phyloP scores from a whole-genome alignment of 345 rosid genomes.

The Carallia pectinifolia region DNA sequence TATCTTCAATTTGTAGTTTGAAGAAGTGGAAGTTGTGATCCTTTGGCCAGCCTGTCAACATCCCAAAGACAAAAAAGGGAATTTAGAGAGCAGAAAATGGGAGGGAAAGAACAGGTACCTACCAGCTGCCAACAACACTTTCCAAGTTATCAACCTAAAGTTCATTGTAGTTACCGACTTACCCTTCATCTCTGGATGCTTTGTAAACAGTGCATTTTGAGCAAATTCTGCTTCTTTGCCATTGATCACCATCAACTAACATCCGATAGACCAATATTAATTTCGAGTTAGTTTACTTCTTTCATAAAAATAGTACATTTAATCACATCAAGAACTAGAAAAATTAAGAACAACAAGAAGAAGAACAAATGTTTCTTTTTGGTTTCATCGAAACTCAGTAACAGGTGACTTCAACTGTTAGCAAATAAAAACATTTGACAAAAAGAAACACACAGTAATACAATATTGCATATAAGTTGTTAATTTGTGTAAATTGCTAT shows the following conservation, averaged over 20 bases:
- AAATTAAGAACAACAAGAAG: too few species aligned
- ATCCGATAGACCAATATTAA: constrained; percentile 4
- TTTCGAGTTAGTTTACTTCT: not conserved
- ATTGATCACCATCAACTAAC: constrained; percentile 49
- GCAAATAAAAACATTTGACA: too few species aligned
- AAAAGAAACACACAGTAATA: too few species aligned
- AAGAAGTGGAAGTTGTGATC: constrained; percentile 20
- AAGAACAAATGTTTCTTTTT: too few species aligned
- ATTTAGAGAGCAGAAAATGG: not conserved
- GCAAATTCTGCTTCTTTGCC: constrained; percentile 58
- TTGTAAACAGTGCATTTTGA: constrained; percentile 53
- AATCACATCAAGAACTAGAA: not conserved
- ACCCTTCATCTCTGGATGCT: constrained; percentile 93
- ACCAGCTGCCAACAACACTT: not conserved
- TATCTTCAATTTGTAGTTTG: too few species aligned
- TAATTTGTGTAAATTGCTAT: too few species aligned
- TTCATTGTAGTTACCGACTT: constrained; percentile 36
- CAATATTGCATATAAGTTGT: too few species aligned
- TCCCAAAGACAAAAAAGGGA: constrained; percentile 3
- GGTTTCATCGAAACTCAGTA: too few species aligned
- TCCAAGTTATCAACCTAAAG: not conserved
- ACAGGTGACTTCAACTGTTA: too few species aligned
- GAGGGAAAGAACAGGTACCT: not conserved
- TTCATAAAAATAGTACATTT: not conserved
- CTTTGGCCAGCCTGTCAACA: constrained; percentile 70